A percentile compares a stretch with the other conserved stretches of the same genome.
These are phyloP conservation scores for Miscanthus lutarioriparius DNA, from an alignment of 176 grass and related monocot species.

Conservation along the genomic window DNA sequence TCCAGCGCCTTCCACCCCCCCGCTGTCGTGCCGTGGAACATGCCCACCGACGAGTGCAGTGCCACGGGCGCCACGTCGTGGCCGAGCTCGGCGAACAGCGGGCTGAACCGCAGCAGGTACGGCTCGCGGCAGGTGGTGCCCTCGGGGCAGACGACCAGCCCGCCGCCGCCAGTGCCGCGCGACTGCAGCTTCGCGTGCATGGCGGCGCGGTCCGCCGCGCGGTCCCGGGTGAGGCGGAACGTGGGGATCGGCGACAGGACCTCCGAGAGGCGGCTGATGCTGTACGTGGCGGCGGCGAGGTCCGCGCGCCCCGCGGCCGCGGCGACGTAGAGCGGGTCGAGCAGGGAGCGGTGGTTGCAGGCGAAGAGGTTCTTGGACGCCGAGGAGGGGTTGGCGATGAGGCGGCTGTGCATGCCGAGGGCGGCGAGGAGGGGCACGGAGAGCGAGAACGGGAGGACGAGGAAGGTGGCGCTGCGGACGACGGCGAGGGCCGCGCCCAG, in stretches of 20 bases:
- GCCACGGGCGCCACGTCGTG: conserved; percentile 58
- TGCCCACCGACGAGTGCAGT: conserved; percentile 43
- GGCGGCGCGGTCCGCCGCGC: conserved; percentile 47
- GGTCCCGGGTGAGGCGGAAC: conserved; percentile 61
- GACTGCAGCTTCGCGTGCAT: conserved; percentile 34
- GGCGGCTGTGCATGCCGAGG: conserved; percentile 58
- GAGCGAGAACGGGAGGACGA: conserved; percentile 47
- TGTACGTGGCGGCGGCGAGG: conserved; percentile 62
- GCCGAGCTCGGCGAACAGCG: conserved; percentile 72
- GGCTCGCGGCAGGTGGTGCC: conserved; percentile 79
- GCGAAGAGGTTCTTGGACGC: conserved; percentile 37
- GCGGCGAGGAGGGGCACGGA: conserved; percentile 48
- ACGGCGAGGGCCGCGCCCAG: conserved; percentile 47
- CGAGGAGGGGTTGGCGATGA: neutral
- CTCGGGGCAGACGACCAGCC: conserved; percentile 81
- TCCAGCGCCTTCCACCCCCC: conserved; percentile 69
- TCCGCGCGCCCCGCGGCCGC: conserved; percentile 1
- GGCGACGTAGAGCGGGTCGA: conserved; percentile 63
- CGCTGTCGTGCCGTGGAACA: conserved; percentile 90
- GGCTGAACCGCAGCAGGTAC: conserved; percentile 79
- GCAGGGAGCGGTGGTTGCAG: conserved; percentile 80
- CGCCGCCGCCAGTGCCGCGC: conserved; percentile 13
- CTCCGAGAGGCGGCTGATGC: conserved; percentile 73
- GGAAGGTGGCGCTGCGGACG: conserved; percentile 27
- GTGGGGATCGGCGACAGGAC: conserved; percentile 67